Evolutionary conservation across 106 monocot genomes (phyloP), one percentile per base, ranked within the genome.

Genomic region (Hemerocallis citrina): DNA sequence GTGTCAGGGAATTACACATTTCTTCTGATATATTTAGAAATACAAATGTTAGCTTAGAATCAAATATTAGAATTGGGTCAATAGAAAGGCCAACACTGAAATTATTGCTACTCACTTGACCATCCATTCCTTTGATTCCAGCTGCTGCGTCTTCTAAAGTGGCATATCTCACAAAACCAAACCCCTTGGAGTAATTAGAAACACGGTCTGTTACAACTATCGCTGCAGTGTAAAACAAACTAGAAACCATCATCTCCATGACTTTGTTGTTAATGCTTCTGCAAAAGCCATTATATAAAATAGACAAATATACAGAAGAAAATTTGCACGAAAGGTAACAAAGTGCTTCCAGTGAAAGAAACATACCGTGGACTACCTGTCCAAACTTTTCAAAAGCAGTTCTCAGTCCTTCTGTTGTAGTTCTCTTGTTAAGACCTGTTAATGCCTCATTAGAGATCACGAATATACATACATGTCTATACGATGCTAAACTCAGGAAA

Each of bases 41-140:
- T n/a, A n/a, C n/a, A n/a, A n/a, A n/a, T n/a, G n/a, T n/a, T n/a
- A n/a, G n/a, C n/a, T n/a, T n/a, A n/a, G n/a, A n/a, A n/a, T n/a
- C n/a, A n/a, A n/a, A n/a, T n/a, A n/a, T n/a, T n/a, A n/a, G n/a
- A n/a, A n/a, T n/a, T n/a, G n/a, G n/a, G n/a, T n/a, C n/a, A n/a
- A n/a, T n/a, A n/a, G 36, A 57, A 36, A 36, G 57, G 57, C 4
- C 9, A 21, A 57, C 28, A 64, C 16, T 9, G 14, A n/a, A 28
- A 45, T 21, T n/a, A 31, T 5, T 31, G 32, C 4, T 20, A 69
- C 57, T 65, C 34, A 87, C 87, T 72, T 82, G 69, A 49, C 79
- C 87, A 87, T 87, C 75, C 87, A 87, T 87, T 32, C 87, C 87
- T 57, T 81, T 70, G 50, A 72, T 87, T 49, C 82, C 87, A 67